Evolutionary conservation across 441 rosid genomes (phyloP).

Genomic region (Populus hybrid): DNA sequence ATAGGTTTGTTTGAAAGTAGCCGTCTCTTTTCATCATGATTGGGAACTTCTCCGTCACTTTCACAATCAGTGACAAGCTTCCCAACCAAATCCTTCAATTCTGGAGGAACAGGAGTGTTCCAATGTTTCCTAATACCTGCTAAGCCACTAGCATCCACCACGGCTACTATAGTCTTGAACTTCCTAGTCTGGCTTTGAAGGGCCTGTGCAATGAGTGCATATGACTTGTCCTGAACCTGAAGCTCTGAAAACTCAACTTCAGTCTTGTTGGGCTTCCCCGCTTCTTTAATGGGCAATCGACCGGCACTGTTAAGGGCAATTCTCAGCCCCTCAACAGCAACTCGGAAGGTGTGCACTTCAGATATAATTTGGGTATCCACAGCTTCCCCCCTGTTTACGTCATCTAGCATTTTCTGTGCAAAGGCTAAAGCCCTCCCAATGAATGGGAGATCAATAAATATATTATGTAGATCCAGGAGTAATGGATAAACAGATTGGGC

Average conservation of each 20-base stretch:
- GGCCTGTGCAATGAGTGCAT: slow-evolving; percentile 69
- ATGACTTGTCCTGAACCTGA: slow-evolving; percentile 65
- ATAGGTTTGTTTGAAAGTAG: slow-evolving; percentile 54
- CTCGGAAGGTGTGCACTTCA: slow-evolving; percentile 68
- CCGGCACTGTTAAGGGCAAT: slow-evolving; percentile 71
- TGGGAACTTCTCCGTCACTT: slow-evolving; percentile 35
- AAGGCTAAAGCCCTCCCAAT: slow-evolving; percentile 62
- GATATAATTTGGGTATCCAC: slow-evolving; percentile 53
- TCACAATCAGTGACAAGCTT: slow-evolving; percentile 38
- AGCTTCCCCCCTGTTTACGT: slow-evolving; percentile 57
- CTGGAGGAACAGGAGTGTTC: slow-evolving; percentile 64
- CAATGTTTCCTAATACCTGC: slow-evolving; percentile 82
- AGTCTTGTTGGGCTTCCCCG: slow-evolving; percentile 22
- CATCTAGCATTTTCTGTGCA: slow-evolving; percentile 67
- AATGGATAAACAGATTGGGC: slow-evolving; percentile 78
- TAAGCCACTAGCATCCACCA: slow-evolving; percentile 74
- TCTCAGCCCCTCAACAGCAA: slow-evolving; percentile 88
- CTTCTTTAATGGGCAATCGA: slow-evolving; percentile 47
- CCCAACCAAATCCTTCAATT: slow-evolving; percentile 44
- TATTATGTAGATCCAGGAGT: slow-evolving; percentile 68
- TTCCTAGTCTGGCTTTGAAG: slow-evolving; percentile 67
- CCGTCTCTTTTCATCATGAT: slow-evolving; percentile 37
- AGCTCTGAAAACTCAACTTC: slow-evolving; percentile 57
- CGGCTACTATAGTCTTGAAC: slow-evolving; percentile 68
- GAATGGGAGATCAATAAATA: slow-evolving; percentile 64